phyloP scores from a whole-genome alignment of 805 yeast species.

The Candida boleticola region DNA sequence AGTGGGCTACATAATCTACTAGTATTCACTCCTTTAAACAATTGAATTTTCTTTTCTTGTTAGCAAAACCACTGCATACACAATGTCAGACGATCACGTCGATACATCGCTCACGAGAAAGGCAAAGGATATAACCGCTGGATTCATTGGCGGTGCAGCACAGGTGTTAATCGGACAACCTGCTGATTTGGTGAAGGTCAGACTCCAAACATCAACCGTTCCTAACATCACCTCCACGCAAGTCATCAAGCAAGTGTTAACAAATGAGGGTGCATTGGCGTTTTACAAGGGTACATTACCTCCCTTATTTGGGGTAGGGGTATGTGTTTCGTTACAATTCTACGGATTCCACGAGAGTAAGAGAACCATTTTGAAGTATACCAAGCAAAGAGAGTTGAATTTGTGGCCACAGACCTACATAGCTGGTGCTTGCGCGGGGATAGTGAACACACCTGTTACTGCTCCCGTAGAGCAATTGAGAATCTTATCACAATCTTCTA shows the following conservation, averaged over 20 bases:
- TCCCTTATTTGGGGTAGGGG: conserved; percentile 48
- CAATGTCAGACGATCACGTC: conserved; percentile 10
- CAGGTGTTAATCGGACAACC: conserved; percentile 49
- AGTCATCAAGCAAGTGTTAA: conserved; percentile 33
- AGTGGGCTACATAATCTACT: no score
- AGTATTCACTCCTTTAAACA: no score
- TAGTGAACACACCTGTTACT: conserved; percentile 62
- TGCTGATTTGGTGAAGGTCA: conserved; percentile 42
- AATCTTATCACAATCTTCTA: conserved; percentile 56
- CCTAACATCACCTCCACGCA: conserved; percentile 26
- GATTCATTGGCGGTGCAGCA: conserved; percentile 46
- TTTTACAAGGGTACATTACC: conserved; percentile 46
- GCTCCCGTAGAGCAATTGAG: conserved; percentile 68
- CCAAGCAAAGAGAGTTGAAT: conserved; percentile 32
- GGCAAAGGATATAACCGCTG: conserved; percentile 42
- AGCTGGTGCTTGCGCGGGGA: conserved; percentile 66
- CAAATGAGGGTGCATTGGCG: conserved; percentile 41
- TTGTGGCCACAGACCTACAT: conserved; percentile 56
- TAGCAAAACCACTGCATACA: no score
- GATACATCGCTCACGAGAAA: conserved; percentile 38
- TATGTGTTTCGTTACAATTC: conserved; percentile 67
- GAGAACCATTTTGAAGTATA: conserved; percentile 46
- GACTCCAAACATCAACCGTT: conserved; percentile 37
- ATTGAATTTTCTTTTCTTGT: no score
- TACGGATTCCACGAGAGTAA: conserved; percentile 71